Conservation (phyloP, 768 basidiomycete species). For the Baorangia bicolor region DNA sequence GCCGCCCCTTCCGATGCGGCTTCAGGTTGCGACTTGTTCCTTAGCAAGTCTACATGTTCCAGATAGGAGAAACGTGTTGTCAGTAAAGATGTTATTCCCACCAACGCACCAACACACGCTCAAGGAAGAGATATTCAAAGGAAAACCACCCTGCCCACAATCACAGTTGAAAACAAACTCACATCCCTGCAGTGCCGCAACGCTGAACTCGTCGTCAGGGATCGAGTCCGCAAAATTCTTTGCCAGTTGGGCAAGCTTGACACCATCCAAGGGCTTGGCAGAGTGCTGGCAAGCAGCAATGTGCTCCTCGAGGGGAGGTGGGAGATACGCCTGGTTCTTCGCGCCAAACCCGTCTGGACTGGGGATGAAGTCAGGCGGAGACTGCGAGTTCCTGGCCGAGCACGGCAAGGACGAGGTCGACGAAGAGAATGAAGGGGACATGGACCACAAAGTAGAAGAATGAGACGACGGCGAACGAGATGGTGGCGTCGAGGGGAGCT, state of each 20-base stretch:
- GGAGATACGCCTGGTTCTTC: conserved; percentile 58
- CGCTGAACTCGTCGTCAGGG: conserved; percentile 84
- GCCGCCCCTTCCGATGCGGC: conserved; percentile 64
- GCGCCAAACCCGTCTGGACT: conserved; percentile 42
- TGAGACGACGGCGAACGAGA: conserved; percentile 44
- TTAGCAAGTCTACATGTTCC: conserved; percentile 59
- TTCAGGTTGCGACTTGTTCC: conserved; percentile 83
- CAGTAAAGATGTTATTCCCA: conserved; percentile 25
- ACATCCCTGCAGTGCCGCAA: conserved; percentile 91
- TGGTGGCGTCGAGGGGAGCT: conserved; percentile 39
- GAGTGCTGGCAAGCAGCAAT: conserved; percentile 58
- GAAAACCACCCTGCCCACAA: background rate
- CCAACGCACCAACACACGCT: conserved; percentile 22
- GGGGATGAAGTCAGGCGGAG: conserved; percentile 18
- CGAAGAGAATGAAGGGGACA: conserved; percentile 45
- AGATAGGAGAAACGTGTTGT: conserved; percentile 12
- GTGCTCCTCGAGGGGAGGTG: conserved; percentile 63
- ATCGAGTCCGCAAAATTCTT: conserved; percentile 78
- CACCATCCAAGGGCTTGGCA: conserved; percentile 63
- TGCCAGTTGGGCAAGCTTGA: conserved; percentile 65
- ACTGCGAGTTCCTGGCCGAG: conserved; percentile 30
- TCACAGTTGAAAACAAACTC: conserved; percentile 39
- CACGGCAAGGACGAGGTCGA: conserved; percentile 39
- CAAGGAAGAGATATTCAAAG: conserved; percentile 13
- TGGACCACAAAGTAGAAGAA: conserved; percentile 47